Evolutionary conservation across 345 rosid species (phyloP).

Genomic region (Lagerstroemia speciosa): DNA sequence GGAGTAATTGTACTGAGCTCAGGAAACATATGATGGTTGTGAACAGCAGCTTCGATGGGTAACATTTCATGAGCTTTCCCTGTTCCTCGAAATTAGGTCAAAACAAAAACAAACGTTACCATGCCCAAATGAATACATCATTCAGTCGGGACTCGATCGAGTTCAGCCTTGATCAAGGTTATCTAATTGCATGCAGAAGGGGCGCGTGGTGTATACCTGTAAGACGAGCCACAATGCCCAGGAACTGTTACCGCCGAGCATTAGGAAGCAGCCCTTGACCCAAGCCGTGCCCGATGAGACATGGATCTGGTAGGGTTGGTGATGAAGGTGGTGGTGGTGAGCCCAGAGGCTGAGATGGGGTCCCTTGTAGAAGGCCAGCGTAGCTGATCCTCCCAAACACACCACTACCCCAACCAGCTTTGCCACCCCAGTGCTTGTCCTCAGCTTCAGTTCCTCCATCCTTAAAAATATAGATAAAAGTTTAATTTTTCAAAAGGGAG

Average conservation of each 20-base stretch:
- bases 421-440: conserved; percentile 46
- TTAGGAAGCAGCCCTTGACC: conserved; percentile 80
- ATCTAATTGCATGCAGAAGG: no score
- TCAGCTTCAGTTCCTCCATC: conserved; percentile 53
- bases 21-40: conserved; percentile 66
- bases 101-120: background rate
- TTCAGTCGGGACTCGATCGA: no score
- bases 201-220: conserved; percentile 36
- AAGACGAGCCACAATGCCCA: conserved; percentile 87
- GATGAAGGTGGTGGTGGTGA: conserved; percentile 20
- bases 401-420: conserved; percentile 54
- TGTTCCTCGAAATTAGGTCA: conserved; percentile 16
- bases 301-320: conserved; percentile 16
- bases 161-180: no score
- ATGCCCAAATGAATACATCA: no score
- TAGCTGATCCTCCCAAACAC: conserved; percentile 55
- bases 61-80: conserved; percentile 48
- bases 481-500: no score
- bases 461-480: no score
- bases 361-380: conserved; percentile 67
- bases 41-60: conserved; percentile 78
- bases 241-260: conserved; percentile 50
- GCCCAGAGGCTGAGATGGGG: conserved; percentile 40
- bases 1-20: conserved; percentile 71
- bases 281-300: conserved; percentile 42